phyloP scores from a whole-genome alignment of 257 asterid genomes.

The Apocynum venetum region DNA sequence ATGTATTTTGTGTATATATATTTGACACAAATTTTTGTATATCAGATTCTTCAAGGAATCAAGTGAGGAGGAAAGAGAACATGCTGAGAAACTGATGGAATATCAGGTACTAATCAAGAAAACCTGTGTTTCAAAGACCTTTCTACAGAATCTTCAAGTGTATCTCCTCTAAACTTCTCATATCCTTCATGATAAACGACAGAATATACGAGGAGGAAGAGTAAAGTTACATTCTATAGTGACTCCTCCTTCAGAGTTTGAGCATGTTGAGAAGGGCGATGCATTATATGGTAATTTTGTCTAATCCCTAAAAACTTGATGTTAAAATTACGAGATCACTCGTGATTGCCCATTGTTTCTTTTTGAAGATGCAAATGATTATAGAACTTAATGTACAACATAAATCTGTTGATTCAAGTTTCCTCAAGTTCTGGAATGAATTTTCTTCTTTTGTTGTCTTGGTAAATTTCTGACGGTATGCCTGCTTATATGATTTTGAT shows the following conservation, averaged over 20 bases:
- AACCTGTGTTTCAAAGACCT: neutral
- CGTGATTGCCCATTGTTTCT: neutral
- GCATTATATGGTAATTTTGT: constrained; percentile 60
- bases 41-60: constrained; percentile 77
- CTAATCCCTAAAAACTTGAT: neutral
- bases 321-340: neutral
- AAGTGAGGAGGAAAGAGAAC: constrained; percentile 81
- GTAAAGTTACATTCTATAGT: constrained; percentile 51
- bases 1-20: neutral
- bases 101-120: constrained; percentile 54
- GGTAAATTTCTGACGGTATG: neutral
- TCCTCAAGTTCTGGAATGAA: neutral
- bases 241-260: constrained; percentile 60
- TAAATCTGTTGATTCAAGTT: no score
- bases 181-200: constrained; percentile 2
- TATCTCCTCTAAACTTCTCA: neutral
- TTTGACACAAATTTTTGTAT: constrained; percentile 8
- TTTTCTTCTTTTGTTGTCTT: no score
- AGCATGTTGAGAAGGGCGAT: constrained; percentile 77
- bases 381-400: no score
- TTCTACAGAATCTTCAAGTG: neutral
- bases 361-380: no score
- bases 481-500: constrained; percentile 15
- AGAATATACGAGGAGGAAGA: constrained; percentile 87
- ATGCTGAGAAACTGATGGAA: constrained; percentile 78